These are phyloP conservation scores for Ophidiomyces ophidiicola DNA, from an alignment of 2,329 filamentous ascomycete species.

Conservation along the genomic window DNA sequence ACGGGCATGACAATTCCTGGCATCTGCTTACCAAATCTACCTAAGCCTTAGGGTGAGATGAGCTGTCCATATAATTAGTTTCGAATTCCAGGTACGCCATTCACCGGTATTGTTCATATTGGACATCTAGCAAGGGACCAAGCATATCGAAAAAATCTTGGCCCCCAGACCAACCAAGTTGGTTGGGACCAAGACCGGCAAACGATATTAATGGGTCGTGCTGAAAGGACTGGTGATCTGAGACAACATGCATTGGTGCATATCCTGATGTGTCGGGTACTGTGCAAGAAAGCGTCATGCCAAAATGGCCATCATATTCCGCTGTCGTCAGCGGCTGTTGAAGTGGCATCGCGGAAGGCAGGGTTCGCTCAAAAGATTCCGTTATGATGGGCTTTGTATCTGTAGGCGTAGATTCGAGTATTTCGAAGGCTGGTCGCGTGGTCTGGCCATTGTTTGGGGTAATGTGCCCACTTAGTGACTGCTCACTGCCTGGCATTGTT, in stretches of 20 bases:
- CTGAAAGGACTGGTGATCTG: constrained; percentile 13
- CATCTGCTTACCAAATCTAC: too few relatives aligned
- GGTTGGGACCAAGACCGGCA: constrained; percentile 17
- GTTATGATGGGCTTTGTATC: constrained; percentile 8
- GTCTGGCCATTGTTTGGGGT: constrained; percentile 12
- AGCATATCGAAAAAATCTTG: constrained; percentile 19
- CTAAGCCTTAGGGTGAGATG: too few relatives aligned
- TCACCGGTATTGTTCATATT: constrained; percentile 17
- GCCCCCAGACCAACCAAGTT: constrained; percentile 18
- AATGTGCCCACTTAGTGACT: constrained; percentile 13
- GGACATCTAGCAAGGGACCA: constrained; percentile 17
- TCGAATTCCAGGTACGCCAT: neutral
- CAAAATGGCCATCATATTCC: constrained; percentile 4
- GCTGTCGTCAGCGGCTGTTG: constrained; percentile 5
- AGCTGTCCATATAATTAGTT: neutral
- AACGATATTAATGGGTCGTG: constrained; percentile 17
- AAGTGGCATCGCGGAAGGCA: constrained; percentile 2
- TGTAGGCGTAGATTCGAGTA: constrained; percentile 6
- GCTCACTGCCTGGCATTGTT: constrained; percentile 9
- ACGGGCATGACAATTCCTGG: too few relatives aligned
- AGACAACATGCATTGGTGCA: constrained; percentile 9
- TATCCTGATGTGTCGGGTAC: constrained; percentile 11
- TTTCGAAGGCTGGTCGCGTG: constrained; percentile 10
- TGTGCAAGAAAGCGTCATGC: constrained; percentile 4
- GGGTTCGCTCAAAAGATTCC: constrained; percentile 11